Base-by-base conservation (phyloP, 352 stramenopile species). In the Phytophthora sp. region DNA sequence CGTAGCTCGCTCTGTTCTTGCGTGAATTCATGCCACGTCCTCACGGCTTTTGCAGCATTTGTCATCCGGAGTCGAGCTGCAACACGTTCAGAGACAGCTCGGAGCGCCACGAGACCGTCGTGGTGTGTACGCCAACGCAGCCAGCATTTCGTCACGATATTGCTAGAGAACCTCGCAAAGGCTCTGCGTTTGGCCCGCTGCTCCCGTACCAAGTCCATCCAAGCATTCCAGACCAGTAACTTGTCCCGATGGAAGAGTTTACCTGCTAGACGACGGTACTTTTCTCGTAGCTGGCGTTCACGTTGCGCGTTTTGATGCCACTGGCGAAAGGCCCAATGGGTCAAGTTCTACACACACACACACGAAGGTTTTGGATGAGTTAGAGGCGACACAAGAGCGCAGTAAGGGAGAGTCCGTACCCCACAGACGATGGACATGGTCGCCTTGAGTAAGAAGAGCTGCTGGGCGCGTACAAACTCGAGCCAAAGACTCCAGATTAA, bases 401-500 rank as follows among this genome's bases (percentile, higher is more conserved):
- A 51, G 21, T 1, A 8, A 7, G 29, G 6, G 4, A 42, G 26
- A 13, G 13, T 20, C 11, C 74, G 47, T 73, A 93, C 84, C 21
- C 79, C 82, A 16, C 70, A 86, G 11, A 93, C 68, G 35, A 93
- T 91, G 2, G 84, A 90, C 36, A 90, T 66, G 24, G 71, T 88
- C 0, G 84, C 76, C 45, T 90, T 87, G 31, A 93, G 56, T 24
- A 94, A 31, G 51, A 93, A 94, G 11, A 69, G 65, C 52, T 90
- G 89, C 36, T 94, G 82, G 3, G 81, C 56, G 0, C 55, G n/a
- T 13, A 78, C 61, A 50, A 93, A 90, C 33, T 73, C 68, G 29
- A 41, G 47, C 86, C 84, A 95, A 13, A 80, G 52, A 2, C 64
- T 63, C 55, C 84, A 78, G 8, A 90, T 59, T 13, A 90, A 52